Evolutionary conservation across 495 filamentous ascomycete genomes (phyloP).

Genomic region (Viridothelium virens): DNA sequence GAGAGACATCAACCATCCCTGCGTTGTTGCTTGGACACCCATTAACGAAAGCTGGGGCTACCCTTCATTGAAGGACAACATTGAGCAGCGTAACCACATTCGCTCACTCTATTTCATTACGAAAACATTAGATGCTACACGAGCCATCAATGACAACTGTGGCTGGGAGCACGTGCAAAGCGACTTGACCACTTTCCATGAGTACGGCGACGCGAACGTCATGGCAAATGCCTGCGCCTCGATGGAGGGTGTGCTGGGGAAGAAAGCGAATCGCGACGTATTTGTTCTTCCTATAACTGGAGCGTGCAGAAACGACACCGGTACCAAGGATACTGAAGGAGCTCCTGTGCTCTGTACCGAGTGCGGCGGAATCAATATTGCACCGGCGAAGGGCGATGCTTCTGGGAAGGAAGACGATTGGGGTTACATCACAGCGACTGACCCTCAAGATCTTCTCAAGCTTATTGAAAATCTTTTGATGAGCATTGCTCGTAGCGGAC

Average conservation of each 20-base stretch:
- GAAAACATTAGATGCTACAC: conserved; percentile 50
- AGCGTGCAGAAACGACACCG: conserved; percentile 33
- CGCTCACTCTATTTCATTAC: conserved; percentile 51
- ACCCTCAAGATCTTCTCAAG: conserved; percentile 28
- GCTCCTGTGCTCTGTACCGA: conserved; percentile 52
- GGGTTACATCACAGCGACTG: conserved; percentile 31
- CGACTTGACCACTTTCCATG: conserved; percentile 54
- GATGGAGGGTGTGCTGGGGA: conserved; percentile 41
- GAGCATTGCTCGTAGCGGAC: conserved; percentile 25
- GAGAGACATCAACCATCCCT: conserved; percentile 53
- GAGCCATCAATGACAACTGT: conserved; percentile 58
- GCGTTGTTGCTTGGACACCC: conserved; percentile 55
- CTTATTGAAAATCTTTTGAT: conserved; percentile 26
- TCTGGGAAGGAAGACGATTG: conserved; percentile 21
- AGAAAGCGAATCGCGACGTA: conserved; percentile 41
- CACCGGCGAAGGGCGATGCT: conserved; percentile 33
- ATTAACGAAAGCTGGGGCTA: conserved; percentile 58
- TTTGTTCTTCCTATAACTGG: conserved; percentile 41
- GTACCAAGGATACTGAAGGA: conserved; percentile 39
- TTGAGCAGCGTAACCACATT: conserved; percentile 51
- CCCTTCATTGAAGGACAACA: conserved; percentile 41
- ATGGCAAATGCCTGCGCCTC: conserved; percentile 43
- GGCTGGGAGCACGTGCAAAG: conserved; percentile 55
- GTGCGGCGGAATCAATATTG: conserved; percentile 55
- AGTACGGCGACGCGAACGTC: conserved; percentile 47